Evolutionary conservation across 257 asterid species (phyloP).

Genomic region (Lycium ferocissimum): DNA sequence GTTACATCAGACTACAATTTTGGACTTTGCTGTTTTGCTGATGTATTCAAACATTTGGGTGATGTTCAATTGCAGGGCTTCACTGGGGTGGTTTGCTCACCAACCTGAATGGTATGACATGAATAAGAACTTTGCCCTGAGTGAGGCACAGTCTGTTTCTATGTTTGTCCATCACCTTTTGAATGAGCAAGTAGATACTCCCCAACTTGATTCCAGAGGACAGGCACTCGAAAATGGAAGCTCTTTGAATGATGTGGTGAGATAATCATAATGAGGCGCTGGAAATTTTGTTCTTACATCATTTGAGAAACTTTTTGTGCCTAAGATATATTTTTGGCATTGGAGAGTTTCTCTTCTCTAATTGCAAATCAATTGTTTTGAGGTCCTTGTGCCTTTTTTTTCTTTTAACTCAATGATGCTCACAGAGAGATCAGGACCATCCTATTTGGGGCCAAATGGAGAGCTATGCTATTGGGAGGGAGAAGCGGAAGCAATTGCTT

Average conservation of each 20-base stretch:
- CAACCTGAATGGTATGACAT: conserved; percentile 90
- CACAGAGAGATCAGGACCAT: conserved; percentile 83
- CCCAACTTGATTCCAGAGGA: conserved; percentile 66
- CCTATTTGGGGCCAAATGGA: conserved; percentile 99
- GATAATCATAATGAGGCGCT: conserved; percentile 42
- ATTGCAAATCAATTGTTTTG: conserved; percentile 20
- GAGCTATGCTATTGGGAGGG: conserved; percentile 81
- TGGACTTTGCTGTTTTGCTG: conserved; percentile 28
- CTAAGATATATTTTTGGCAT: conserved; percentile 14
- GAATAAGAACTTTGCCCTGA: conserved; percentile 77
- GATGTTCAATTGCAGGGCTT: conserved; percentile 62
- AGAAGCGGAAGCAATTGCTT: conserved; percentile 87
- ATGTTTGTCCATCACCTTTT: conserved; percentile 78
- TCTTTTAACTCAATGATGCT: conserved; percentile 25
- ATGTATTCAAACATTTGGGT: conserved; percentile 12
- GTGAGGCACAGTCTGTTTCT: conserved; percentile 92
- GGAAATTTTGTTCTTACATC: conserved; percentile 32
- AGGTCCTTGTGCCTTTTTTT: conserved; percentile 33
- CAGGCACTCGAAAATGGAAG: conserved; percentile 67
- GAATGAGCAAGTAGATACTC: conserved; percentile 63
- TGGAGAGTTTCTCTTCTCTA: conserved; percentile 30
- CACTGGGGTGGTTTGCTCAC: conserved; percentile 95
- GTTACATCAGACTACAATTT: conserved; percentile 11
- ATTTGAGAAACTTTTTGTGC: conserved; percentile 27
- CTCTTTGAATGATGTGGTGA: conserved; percentile 71